Percentiles rank a stretch among this genome's conserved stretches.
Evolutionary conservation across 768 basidiomycete genomes (phyloP).

Genomic region (Gloeophyllum trabeum): DNA sequence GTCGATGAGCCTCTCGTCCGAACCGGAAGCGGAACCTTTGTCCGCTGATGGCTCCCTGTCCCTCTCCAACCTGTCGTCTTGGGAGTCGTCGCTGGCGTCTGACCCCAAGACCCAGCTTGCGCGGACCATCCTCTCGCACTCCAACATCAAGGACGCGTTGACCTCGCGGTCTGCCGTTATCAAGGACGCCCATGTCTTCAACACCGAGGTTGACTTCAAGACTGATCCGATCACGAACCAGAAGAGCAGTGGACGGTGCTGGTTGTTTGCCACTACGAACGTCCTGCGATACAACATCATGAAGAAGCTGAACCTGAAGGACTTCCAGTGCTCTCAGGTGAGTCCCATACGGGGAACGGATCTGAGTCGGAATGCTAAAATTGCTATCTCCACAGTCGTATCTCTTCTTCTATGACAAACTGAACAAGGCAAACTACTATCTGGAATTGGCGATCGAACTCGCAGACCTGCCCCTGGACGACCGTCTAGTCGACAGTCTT

Average conservation of each 20-base stretch:
- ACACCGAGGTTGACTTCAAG: slow-evolving; percentile 69
- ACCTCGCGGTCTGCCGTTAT: slow-evolving; percentile 51
- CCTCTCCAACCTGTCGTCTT: slow-evolving; percentile 43
- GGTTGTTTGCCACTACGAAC: slow-evolving; percentile 92
- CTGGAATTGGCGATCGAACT: slow-evolving; percentile 81
- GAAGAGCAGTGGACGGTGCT: slow-evolving; percentile 84
- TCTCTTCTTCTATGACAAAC: slow-evolving; percentile 94
- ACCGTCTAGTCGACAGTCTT: slow-evolving; percentile 73
- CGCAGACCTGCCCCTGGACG: slow-evolving; percentile 69
- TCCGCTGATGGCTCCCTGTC: slow-evolving; percentile 56
- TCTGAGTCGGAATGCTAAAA: neutral
- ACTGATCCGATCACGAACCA: slow-evolving; percentile 80
- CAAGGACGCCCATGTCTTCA: slow-evolving; percentile 72
- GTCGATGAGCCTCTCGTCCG: slow-evolving; percentile 5
- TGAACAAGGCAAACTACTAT: slow-evolving; percentile 90
- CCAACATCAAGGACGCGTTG: slow-evolving; percentile 52
- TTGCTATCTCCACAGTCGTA: slow-evolving; percentile 42
- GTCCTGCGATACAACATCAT: slow-evolving; percentile 75
- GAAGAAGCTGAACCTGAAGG: slow-evolving; percentile 75
- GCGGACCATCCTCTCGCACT: slow-evolving; percentile 65
- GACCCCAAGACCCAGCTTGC: slow-evolving; percentile 60
- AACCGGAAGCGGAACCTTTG: slow-evolving; percentile 14
- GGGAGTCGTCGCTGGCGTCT: slow-evolving; percentile 47
- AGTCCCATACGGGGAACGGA: slow-evolving; percentile 7
- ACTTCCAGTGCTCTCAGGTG: slow-evolving; percentile 88